These are phyloP conservation scores for Gilbertella persicaria DNA, from an alignment of 371 early-diverging fungal species.

Conservation along the genomic window DNA sequence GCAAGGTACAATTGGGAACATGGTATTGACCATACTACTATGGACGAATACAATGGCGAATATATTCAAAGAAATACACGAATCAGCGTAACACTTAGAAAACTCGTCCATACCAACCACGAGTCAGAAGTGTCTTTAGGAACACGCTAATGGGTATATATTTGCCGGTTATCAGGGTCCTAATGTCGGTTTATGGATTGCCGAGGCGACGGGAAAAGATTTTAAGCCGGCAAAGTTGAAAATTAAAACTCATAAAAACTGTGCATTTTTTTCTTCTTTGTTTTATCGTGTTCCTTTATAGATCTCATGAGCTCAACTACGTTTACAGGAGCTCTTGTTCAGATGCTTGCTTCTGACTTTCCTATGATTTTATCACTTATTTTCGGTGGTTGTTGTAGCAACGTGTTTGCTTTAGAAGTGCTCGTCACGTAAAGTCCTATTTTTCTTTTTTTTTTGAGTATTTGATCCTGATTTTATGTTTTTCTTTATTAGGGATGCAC, in stretches of 20 bases:
- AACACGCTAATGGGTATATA: background rate
- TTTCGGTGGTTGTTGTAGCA: conserved; percentile 91
- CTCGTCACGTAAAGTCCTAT: conserved; percentile 57
- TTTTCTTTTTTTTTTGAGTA: conserved; percentile 5
- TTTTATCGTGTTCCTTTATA: background rate
- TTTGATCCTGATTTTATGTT: background rate
- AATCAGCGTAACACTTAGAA: conserved; percentile 46
- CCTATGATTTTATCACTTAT: conserved; percentile 65
- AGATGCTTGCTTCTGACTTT: conserved; percentile 37
- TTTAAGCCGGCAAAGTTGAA: conserved; percentile 3
- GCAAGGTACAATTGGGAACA: conserved; percentile 50
- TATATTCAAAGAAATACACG: conserved; percentile 36
- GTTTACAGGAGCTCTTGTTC: conserved; percentile 11
- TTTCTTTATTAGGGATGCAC: conserved; percentile 54
- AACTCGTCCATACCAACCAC: conserved; percentile 8
- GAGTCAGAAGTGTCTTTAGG: background rate
- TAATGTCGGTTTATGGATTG: too few relatives aligned
- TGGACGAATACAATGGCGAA: conserved; percentile 32
- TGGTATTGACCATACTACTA: conserved; percentile 33
- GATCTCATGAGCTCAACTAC: conserved; percentile 11
- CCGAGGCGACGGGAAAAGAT: too few relatives aligned
- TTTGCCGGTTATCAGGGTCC: too few relatives aligned
- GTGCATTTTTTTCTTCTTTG: conserved; percentile 1
- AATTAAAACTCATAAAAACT: conserved; percentile 3
- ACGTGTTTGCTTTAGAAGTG: conserved; percentile 83